These are phyloP conservation scores for Picochlorum sp. DNA, from an alignment of 139 green algal species.

Conservation along the genomic window DNA sequence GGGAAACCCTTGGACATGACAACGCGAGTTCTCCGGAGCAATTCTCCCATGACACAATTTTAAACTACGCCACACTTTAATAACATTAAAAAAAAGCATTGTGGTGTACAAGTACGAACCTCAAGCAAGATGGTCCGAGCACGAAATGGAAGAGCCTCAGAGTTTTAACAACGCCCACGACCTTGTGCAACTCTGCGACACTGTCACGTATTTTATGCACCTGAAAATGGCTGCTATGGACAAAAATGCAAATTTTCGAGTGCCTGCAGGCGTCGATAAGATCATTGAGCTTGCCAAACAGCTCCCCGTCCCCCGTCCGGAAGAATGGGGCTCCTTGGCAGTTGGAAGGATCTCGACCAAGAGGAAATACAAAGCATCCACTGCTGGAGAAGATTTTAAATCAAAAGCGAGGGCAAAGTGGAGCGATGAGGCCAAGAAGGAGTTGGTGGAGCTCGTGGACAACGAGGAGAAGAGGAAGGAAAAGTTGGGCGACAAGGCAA, in stretches of 20 bases:
- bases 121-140: neutral
- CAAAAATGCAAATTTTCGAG: neutral
- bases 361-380: constrained; percentile 4
- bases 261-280: neutral
- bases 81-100: too few relatives aligned
- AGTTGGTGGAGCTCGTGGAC: constrained; percentile 25
- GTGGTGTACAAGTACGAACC: too few relatives aligned
- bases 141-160: neutral
- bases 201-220: constrained; percentile 1
- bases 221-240: constrained; percentile 2
- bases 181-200: constrained; percentile 2
- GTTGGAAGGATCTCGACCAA: constrained; percentile 1
- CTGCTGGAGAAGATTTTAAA: neutral
- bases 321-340: constrained; percentile 6
- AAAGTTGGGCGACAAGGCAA: constrained; percentile 18
- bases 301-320: constrained; percentile 1
- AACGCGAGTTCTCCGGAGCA: too few relatives aligned
- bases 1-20: too few relatives aligned
- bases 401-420: constrained; percentile 6
- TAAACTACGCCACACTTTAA: too few relatives aligned
- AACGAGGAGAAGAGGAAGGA: constrained; percentile 17
- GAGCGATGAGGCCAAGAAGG: constrained; percentile 9
- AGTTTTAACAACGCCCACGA: constrained; percentile 5
- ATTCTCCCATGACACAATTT: too few relatives aligned
- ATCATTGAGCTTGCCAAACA: constrained; percentile 6